A percentile compares a stretch with the other conserved stretches of the same genome.
Evolutionary conservation across 306 rosid genomes (phyloP).

Genomic region (Urtica urens): DNA sequence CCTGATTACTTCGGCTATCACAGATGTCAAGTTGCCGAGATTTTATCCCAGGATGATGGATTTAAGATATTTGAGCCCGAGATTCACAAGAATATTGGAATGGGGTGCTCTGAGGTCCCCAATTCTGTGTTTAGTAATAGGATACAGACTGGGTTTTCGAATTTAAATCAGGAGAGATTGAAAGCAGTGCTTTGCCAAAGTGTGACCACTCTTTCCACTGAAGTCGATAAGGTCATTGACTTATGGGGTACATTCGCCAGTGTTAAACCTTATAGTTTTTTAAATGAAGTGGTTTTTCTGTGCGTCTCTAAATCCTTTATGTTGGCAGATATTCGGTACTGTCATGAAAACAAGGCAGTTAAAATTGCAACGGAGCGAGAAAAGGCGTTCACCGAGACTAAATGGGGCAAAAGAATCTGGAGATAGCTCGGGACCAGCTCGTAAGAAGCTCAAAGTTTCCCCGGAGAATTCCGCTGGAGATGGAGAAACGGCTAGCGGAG

Average conservation of each 20-base stretch:
- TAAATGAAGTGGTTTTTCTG: not conserved
- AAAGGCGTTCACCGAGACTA: constrained; percentile 17
- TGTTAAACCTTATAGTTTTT: no score
- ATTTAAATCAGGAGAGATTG: constrained; percentile 46
- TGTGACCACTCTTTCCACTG: constrained; percentile 51
- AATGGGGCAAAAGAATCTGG: constrained; percentile 12
- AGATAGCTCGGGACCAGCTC: constrained; percentile 23
- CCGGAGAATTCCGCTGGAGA: constrained; percentile 24
- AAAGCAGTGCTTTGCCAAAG: constrained; percentile 58
- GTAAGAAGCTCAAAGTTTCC: constrained; percentile 35
- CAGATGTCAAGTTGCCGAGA: constrained; percentile 32
- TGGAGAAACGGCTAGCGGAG: not conserved
- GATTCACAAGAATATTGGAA: constrained; percentile 18
- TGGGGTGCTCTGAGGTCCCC: constrained; percentile 12
- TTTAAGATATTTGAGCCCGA: constrained; percentile 20
- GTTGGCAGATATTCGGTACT: constrained; percentile 76
- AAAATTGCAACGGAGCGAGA: constrained; percentile 30
- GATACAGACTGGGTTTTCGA: constrained; percentile 39
- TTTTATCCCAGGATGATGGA: constrained; percentile 49
- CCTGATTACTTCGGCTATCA: constrained; percentile 84
- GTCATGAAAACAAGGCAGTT: constrained; percentile 29
- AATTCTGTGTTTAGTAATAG: constrained; percentile 31
- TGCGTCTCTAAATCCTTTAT: no score
- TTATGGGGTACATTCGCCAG: no score
- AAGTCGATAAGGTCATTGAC: constrained; percentile 68